Base-by-base conservation (phyloP, 2,329 filamentous ascomycete genomes). In the Penicillium glabrum region DNA sequence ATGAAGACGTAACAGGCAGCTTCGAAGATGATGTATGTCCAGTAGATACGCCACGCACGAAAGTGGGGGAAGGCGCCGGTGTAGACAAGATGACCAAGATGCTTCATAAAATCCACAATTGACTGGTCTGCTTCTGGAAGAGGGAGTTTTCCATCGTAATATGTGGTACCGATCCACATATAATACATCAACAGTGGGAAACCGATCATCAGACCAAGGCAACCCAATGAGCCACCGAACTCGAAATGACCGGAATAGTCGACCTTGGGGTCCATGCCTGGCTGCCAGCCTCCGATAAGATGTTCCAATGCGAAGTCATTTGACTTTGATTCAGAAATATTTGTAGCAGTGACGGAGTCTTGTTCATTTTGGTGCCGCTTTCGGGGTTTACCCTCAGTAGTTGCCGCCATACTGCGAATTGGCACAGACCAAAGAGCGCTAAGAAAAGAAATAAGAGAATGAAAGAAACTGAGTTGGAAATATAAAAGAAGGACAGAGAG, bases 141-240 rank as follows among this genome's bases (percentile, higher is more conserved):
- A 9, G 95, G 95, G 24, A 95, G 80, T 60, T 89, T 86, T 61
- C 93, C 93, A 69, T 91, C 81, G 78, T 97, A 98, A 78, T 93
- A 96, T 29, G 88, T 92, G 13, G 93, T 89, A 39, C 95, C 95
- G 72, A 96, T 87, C 90, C 92, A 98, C 93, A 98, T 96, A 79
- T 97, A 98, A 84, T 90, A 97, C 93, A 98, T 98, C 64, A 98
- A 82, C 26, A 87, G 58, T 13, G 95, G 95, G 75, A 98, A 99
- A 45, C 89, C 86, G 61, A 90, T 81, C 91, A 98, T 98, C 82
- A 97, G 89, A 61, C 83, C 80, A 9, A 82, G 77, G 45, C 91
- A 88, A 48, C 93, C 93, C 5, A 84, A 72, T 3, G 90, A 86
- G 52, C 95, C 95, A 58, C 93, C 93, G 70, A 98, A 99, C 72